Conservation (phyloP, 345 rosid genomes). For the Kernera saxatilis region DNA sequence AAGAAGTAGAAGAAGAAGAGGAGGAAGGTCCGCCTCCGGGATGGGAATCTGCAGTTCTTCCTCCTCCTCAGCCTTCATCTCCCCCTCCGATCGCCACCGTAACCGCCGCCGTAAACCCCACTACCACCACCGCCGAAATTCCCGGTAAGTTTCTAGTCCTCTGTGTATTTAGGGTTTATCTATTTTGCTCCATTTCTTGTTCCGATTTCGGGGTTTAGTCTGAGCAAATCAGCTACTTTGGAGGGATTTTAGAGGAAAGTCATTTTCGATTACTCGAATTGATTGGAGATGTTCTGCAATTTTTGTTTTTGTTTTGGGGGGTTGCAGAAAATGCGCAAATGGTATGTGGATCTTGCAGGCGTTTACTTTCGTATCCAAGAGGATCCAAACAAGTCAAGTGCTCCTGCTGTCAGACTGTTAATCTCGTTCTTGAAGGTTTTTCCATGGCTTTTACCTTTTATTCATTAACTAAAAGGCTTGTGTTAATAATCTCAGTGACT, state of each 20-base stretch:
- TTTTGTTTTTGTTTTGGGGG: neutral
- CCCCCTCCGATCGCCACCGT: constrained; percentile 13
- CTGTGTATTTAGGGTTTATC: neutral
- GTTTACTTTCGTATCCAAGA: constrained; percentile 61
- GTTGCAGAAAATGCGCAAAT: constrained; percentile 64
- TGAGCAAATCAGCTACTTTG: neutral
- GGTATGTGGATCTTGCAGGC: constrained; percentile 94
- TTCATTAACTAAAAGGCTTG: neutral
- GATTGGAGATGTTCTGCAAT: neutral
- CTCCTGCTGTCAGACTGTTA: constrained; percentile 57
- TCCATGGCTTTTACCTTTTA: constrained; percentile 4
- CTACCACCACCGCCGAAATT: neutral
- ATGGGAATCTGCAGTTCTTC: constrained; percentile 30
- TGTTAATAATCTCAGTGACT: neutral
- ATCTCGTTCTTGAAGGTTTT: constrained; percentile 83
- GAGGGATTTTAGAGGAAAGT: constrained; percentile 21
- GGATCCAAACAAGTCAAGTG: constrained; percentile 66
- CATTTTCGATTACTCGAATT: neutral
- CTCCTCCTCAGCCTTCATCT: neutral
- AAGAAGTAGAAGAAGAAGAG: constrained; percentile 1
- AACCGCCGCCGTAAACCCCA: neutral
- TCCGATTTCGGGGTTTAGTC: neutral
- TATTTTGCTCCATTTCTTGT: neutral
- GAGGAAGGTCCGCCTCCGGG: constrained; percentile 39
- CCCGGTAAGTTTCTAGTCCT: neutral